Evolutionary conservation across 768 basidiomycete genomes (phyloP).

Genomic region (Rhodocollybia butyracea): DNA sequence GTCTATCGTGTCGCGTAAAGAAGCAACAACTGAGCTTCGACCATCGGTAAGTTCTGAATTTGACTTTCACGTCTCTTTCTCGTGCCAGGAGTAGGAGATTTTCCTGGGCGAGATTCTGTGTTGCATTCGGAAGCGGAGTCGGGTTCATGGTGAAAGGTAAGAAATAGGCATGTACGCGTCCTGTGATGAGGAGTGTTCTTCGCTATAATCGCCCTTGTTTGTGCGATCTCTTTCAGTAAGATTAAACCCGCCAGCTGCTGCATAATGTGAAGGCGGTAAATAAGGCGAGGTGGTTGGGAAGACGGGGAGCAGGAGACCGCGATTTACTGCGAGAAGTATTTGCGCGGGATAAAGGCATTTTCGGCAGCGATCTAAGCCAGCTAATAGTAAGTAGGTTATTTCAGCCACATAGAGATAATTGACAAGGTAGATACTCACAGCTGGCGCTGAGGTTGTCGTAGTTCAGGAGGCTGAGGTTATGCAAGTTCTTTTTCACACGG

Average conservation of each 20-base stretch:
- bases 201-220: slow-evolving; percentile 7
- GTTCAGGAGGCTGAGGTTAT: too few relatives aligned
- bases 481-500: too few relatives aligned
- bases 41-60: slow-evolving; percentile 49
- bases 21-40: slow-evolving; percentile 65
- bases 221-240: slow-evolving; percentile 10
- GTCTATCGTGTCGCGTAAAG: slow-evolving; percentile 68
- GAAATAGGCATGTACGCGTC: slow-evolving; percentile 19
- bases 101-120: not conserved
- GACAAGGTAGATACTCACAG: too few relatives aligned
- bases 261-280: slow-evolving; percentile 55
- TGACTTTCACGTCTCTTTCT: slow-evolving; percentile 36
- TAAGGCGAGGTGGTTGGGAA: slow-evolving; percentile 34
- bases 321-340: slow-evolving; percentile 30
- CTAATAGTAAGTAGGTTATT: too few relatives aligned
- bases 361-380: too few relatives aligned
- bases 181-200: slow-evolving; percentile 9
- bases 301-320: slow-evolving; percentile 39
- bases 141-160: slow-evolving; percentile 7
- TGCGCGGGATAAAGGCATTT: slow-evolving; percentile 14
- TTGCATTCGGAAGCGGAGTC: slow-evolving; percentile 28
- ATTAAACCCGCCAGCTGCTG: slow-evolving; percentile 42
- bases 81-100: slow-evolving; percentile 14
- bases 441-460: too few relatives aligned
- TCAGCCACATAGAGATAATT: too few relatives aligned